Base-by-base conservation (phyloP, 148 eudicot genomes). In the Gaultheria prostrata region DNA sequence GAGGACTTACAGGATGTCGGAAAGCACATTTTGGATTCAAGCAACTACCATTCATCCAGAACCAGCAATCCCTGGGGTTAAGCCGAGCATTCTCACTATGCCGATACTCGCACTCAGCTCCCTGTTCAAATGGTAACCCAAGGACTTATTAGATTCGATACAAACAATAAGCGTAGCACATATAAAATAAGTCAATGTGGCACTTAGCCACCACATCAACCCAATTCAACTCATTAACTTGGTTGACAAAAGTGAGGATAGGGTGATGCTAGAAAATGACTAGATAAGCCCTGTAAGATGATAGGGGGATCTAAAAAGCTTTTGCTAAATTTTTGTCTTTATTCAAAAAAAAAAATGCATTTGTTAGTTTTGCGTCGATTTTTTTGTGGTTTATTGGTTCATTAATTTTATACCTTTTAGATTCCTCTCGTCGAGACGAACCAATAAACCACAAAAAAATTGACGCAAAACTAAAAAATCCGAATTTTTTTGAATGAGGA, bases 61-160 rank as follows among this genome's bases (percentile, higher is more conserved):
- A 96, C 74, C 74, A 96, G 91, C 99, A 96, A 83, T 96, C 99
- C 86, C 92, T 87, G 43, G 99, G 99, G 83, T 96, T 96, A 77
- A 92, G 82, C 59, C 99, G 90, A 67, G 99, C 99, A 87, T 78
- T 77, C n/a, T 96, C 99, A 87, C 99, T 96, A 77, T 96, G 99
- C 56, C 99, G 95, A 87, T 90, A 96, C 85, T 96, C 99, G 79
- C 99, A 96, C 83, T 96, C 98, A 76, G 88, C 91, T 89, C 99
- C 99, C 99, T 96, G 91, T 53, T 59, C 59, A 78, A 80, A 89
- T 67, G 57, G 70, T 59, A 28, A 76, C 20, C 39, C 33, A 78
- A 69, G 1, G 32, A 15, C 54, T 12, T 10, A n/a, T 35, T 51
- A 72, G 28, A 80, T 45, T 32, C 46, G 8, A n/a, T 43, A 26